Evolutionary conservation across 257 asterid species (phyloP).

Genomic region (Scutellaria minor): DNA sequence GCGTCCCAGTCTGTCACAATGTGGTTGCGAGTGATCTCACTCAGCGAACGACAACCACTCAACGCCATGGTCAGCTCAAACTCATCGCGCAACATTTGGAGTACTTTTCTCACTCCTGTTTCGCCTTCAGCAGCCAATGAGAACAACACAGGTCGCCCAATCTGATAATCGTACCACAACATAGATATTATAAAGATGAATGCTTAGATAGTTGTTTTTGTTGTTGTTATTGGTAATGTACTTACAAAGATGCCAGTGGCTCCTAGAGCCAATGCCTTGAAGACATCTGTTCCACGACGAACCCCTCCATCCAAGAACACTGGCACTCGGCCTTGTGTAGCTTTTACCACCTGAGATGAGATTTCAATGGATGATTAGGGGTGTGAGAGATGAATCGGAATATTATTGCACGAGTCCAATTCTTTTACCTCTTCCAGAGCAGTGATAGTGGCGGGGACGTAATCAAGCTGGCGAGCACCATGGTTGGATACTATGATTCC

Average conservation of each 20-base stretch:
- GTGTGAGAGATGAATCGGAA: neutral
- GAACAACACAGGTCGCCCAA: slow-evolving; percentile 93
- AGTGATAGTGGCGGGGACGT: slow-evolving; percentile 82
- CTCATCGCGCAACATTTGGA: slow-evolving; percentile 87
- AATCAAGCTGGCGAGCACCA: slow-evolving; percentile 98
- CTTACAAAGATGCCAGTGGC: slow-evolving; percentile 96
- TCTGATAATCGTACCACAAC: slow-evolving; percentile 41
- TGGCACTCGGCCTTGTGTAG: slow-evolving; percentile 89
- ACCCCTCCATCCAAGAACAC: slow-evolving; percentile 98
- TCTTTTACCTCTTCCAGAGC: slow-evolving; percentile 84
- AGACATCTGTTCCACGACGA: slow-evolving; percentile 95
- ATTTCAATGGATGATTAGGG: slow-evolving; percentile 15
- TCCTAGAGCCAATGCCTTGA: slow-evolving; percentile 95
- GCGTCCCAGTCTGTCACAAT: slow-evolving; percentile 81
- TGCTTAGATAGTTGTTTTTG: too few relatives aligned
- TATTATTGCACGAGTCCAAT: neutral
- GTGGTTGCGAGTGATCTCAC: slow-evolving; percentile 88
- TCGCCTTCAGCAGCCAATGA: slow-evolving; percentile 93
- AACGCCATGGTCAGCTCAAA: slow-evolving; percentile 96
- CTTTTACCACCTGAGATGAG: slow-evolving; percentile 81
- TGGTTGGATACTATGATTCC: slow-evolving; percentile 95
- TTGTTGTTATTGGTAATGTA: neutral
- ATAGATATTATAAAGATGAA: too few relatives aligned
- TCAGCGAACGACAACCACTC: slow-evolving; percentile 79
- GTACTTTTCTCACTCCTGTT: slow-evolving; percentile 81